Evolutionary conservation across 257 asterid species (phyloP).

Genomic region (Nicotiana attenuata): DNA sequence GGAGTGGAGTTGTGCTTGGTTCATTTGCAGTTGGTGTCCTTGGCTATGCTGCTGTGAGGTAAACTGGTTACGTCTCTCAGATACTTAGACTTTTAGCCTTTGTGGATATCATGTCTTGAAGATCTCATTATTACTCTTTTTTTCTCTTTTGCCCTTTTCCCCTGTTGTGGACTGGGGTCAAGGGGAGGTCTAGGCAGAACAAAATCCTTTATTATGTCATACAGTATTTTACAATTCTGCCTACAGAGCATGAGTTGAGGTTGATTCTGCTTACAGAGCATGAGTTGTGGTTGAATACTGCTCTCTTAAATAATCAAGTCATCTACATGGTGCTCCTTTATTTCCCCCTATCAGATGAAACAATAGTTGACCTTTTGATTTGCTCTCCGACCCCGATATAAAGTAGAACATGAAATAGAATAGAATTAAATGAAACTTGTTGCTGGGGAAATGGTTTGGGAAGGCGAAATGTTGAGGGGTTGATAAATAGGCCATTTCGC

Average conservation of each 20-base stretch:
- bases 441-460: background rate
- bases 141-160: background rate
- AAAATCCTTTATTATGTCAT: background rate
- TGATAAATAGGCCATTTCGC: background rate
- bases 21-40: slow-evolving; percentile 67
- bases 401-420: no score
- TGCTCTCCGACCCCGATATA: no score
- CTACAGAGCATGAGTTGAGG: background rate
- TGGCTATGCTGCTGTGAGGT: slow-evolving; percentile 79
- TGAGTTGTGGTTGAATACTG: background rate
- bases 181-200: background rate
- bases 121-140: background rate
- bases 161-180: background rate
- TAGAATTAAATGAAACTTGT: background rate
- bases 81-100: background rate
- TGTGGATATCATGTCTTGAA: background rate
- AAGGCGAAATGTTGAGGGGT: background rate
- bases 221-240: background rate
- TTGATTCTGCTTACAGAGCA: background rate
- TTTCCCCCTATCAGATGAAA: no score
- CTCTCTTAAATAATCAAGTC: background rate
- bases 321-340: background rate
- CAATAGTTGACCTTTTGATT: no score
- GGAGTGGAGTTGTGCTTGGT: slow-evolving; percentile 76
- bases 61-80: slow-evolving; percentile 6